These are phyloP conservation scores for Globisporangium nagaii DNA, from an alignment of 352 stramenopile genomes.

Conservation along the genomic window DNA sequence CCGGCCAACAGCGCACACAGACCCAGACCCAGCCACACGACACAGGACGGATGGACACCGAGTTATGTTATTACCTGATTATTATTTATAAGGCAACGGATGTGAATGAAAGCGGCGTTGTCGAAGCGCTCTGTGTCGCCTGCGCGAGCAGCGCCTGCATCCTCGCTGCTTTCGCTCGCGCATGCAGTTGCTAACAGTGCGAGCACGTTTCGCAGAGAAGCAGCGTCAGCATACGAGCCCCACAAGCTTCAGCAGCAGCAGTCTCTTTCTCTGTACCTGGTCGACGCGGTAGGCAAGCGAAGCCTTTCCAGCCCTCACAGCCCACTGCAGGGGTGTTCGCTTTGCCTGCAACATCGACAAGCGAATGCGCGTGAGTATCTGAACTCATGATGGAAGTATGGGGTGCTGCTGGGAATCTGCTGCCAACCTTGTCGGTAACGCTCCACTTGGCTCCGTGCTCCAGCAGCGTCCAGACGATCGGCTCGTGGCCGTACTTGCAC, in stretches of 20 bases:
- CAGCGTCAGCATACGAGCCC: background rate
- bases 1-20: background rate
- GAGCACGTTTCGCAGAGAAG: background rate
- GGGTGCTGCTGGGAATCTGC: no score
- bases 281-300: slow-evolving; percentile 73
- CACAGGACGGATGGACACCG: no score
- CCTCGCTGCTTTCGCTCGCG: slow-evolving; percentile 24
- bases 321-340: slow-evolving; percentile 73
- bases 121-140: background rate
- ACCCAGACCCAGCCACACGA: no score
- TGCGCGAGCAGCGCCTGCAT: slow-evolving; percentile 2
- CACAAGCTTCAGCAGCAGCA: background rate
- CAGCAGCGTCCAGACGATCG: slow-evolving; percentile 59
- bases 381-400: no score
- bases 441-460: slow-evolving; percentile 55
- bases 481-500: slow-evolving; percentile 57
- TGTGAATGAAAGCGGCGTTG: slow-evolving; percentile 22
- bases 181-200: slow-evolving; percentile 38
- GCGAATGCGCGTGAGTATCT: no score
- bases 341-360: slow-evolving; percentile 23
- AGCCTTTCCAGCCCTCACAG: slow-evolving; percentile 53
- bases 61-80: slow-evolving; percentile 2
- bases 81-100: slow-evolving; percentile 50
- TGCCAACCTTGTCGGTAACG: slow-evolving; percentile 58
- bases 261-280: slow-evolving; percentile 24